phyloP scores from a whole-genome alignment of 495 filamentous ascomycete species.

The Xylona heveae region DNA sequence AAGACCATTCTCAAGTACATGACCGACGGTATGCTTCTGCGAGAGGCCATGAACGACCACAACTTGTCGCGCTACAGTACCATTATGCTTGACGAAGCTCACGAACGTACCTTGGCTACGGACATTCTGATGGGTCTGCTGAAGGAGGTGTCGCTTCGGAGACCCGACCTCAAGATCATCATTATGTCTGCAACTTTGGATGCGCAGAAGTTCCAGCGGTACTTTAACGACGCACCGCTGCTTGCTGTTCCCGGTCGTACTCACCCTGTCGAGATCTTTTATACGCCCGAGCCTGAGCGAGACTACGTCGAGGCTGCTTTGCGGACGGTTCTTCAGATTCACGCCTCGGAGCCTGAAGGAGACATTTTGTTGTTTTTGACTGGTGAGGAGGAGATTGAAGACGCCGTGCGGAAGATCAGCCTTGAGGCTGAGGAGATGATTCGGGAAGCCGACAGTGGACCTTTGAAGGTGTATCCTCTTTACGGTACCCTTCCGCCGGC shows the following conservation, averaged over 20 bases:
- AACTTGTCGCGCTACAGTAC: slow-evolving; percentile 80
- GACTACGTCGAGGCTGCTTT: slow-evolving; percentile 95
- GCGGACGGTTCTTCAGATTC: slow-evolving; percentile 88
- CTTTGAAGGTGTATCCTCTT: slow-evolving; percentile 74
- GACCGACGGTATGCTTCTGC: slow-evolving; percentile 97
- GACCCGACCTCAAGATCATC: slow-evolving; percentile 82
- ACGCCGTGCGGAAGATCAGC: slow-evolving; percentile 74
- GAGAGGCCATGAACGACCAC: slow-evolving; percentile 96
- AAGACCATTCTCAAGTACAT: slow-evolving; percentile 98
- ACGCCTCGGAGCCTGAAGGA: slow-evolving; percentile 76
- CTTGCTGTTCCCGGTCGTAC: slow-evolving; percentile 91
- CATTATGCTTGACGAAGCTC: slow-evolving; percentile 96
- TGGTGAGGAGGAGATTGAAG: slow-evolving; percentile 97
- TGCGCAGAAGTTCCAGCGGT: slow-evolving; percentile 94
- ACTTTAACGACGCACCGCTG: slow-evolving; percentile 85
- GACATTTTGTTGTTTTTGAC: slow-evolving; percentile 94
- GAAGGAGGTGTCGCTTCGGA: slow-evolving; percentile 59
- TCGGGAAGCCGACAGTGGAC: slow-evolving; percentile 74
- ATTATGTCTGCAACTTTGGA: slow-evolving; percentile 98
- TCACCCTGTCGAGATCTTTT: slow-evolving; percentile 94
- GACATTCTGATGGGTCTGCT: slow-evolving; percentile 92
- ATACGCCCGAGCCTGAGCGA: slow-evolving; percentile 86
- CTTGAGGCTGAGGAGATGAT: slow-evolving; percentile 83
- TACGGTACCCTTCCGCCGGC: slow-evolving; percentile 83
- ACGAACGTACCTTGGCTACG: slow-evolving; percentile 87